Conservation (phyloP, 2,329 filamentous ascomycete species). For the Clonostachys sp. region DNA sequence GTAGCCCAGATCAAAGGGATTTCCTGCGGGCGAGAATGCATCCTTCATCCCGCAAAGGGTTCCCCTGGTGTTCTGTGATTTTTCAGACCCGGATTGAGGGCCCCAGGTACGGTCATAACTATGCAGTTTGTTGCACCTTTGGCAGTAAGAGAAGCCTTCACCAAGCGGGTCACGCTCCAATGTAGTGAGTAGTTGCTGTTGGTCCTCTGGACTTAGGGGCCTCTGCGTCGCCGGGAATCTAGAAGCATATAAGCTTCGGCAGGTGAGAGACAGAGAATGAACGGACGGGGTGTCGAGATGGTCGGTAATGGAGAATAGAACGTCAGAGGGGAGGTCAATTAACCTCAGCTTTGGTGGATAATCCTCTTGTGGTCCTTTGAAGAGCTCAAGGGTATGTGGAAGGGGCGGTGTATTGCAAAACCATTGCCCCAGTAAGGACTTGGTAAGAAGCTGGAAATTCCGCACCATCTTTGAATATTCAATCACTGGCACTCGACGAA, state of each 20-base stretch:
- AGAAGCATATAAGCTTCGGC: slow-evolving; percentile 5
- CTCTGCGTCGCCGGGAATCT: not conserved
- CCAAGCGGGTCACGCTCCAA: slow-evolving; percentile 9
- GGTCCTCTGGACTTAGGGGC: slow-evolving; percentile 2
- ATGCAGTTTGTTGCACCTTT: slow-evolving; percentile 9
- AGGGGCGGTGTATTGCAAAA: too few relatives aligned
- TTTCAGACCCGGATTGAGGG: slow-evolving; percentile 2
- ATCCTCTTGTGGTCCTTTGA: too few relatives aligned
- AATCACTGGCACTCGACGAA: too few relatives aligned
- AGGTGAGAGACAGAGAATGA: slow-evolving; percentile 9
- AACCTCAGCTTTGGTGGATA: not conserved
- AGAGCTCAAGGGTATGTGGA: too few relatives aligned
- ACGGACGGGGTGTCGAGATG: slow-evolving; percentile 7
- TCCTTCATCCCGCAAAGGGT: slow-evolving; percentile 6
- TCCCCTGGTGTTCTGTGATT: not conserved
- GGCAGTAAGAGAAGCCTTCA: slow-evolving; percentile 9
- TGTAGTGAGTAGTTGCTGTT: slow-evolving; percentile 5
- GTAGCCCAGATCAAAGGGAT: slow-evolving; percentile 9
- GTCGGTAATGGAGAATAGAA: slow-evolving; percentile 10
- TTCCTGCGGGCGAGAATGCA: slow-evolving; percentile 9
- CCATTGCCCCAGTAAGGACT: too few relatives aligned
- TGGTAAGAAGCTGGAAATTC: too few relatives aligned
- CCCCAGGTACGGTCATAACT: slow-evolving; percentile 6
- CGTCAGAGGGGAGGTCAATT: slow-evolving; percentile 9
- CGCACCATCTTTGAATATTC: too few relatives aligned